phyloP scores from a whole-genome alignment of 2,329 filamentous ascomycete species.

The Fusarium marasasianum region DNA sequence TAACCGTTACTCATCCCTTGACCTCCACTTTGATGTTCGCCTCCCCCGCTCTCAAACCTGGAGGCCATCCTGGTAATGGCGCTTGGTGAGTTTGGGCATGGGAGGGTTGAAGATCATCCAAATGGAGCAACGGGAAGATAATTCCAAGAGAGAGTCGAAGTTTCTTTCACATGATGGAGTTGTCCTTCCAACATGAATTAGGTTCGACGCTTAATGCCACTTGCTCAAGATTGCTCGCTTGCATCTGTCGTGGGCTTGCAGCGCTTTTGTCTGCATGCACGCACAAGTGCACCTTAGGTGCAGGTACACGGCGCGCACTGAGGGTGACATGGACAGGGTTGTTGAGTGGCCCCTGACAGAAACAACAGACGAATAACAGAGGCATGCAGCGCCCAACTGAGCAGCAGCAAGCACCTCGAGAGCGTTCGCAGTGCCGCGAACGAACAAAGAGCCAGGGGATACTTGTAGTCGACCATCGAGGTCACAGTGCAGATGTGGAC shows the following conservation, averaged over 20 bases:
- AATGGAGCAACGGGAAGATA: neutral
- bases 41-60: conserved; percentile 37
- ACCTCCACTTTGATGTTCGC: conserved; percentile 39
- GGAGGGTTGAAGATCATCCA: conserved; percentile 1
- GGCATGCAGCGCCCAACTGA: conserved; percentile 11
- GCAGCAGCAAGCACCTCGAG: conserved; percentile 12
- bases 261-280: conserved; percentile 35
- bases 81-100: conserved; percentile 1
- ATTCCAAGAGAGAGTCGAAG: neutral
- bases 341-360: conserved; percentile 18
- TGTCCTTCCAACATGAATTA: conserved; percentile 11
- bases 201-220: neutral
- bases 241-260: conserved; percentile 20
- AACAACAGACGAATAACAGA: conserved; percentile 39
- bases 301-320: conserved; percentile 38
- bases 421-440: conserved; percentile 26
- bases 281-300: conserved; percentile 36
- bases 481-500: conserved; percentile 33
- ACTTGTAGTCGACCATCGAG: conserved; percentile 1
- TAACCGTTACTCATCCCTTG: conserved; percentile 33
- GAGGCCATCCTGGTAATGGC: conserved; percentile 18
- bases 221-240: conserved; percentile 15
- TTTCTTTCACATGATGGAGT: neutral
- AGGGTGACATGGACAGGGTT: conserved; percentile 32
- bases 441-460: conserved; percentile 26